Base-by-base conservation (phyloP, 495 filamentous ascomycete species). In the Bacidia rubella region DNA sequence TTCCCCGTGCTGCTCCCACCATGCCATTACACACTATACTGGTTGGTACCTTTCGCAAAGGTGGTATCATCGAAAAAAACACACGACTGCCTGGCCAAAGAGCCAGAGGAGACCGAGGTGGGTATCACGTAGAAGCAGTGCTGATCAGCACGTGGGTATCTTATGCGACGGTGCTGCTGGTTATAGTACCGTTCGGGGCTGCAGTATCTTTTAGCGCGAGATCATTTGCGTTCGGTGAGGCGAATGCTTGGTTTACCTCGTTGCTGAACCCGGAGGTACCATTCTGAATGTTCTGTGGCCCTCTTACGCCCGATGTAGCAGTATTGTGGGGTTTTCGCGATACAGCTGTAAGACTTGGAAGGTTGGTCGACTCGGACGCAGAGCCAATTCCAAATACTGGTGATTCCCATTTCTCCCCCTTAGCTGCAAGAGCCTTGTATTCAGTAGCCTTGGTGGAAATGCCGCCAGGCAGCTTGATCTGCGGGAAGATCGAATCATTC, bases 361-460 rank as follows among this genome's bases (percentile, higher is more conserved):
- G 77, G 60, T 84, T 75, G 29, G 67, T 71, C 12, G 86, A 84
- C 69, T 83, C 79, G 3, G 74, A 60, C 5, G 90, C 87, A n/a
- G 67, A 72, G 49, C 92, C 93, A 55, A 97, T 82, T 60, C 77
- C 81, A 74, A 98, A 98, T 61, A 98, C 80, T 26, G 93, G 88
- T 25, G 83, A 90, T 70, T 95, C 83, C 92, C 92, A 98, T 66
- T 81, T 82, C 59, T 96, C 83, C 47, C 93, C 92, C 74, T 87
- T 88, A 50, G 72, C 70, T 12, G 92, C 86, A 38, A 95, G 73
- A 41, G 96, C 81, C 66, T 81, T 87, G 74, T 90, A 97, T 66
- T 95, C 86, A 49, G 90, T 94, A 19, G 92, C 90, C 77, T 95
- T 96, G 70, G 77, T 83, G 51, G 85, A 87, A 65, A 95, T 90